Base-by-base conservation (phyloP, 2,329 filamentous ascomycete species). In the Coleophoma eucalyptorum region DNA sequence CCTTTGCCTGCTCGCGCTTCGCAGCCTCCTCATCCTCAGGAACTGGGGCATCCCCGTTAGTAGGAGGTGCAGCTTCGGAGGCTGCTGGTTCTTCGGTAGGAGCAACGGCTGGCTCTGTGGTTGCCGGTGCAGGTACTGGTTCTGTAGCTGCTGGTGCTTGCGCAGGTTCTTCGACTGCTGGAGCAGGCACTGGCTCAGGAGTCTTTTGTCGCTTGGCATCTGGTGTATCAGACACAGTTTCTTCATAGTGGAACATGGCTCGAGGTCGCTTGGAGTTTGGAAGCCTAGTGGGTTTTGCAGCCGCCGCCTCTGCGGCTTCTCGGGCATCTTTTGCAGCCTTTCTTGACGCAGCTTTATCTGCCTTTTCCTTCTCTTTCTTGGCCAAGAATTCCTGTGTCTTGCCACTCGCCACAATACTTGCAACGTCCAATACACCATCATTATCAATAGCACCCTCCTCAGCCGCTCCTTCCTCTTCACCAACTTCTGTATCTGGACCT, bases 351-450 rank as follows among this genome's bases (percentile, higher is more conserved):
- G 77, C 76, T 67, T 82, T 86, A 53, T 87, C 84, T 5, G 77
- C 76, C 75, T 89, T 92, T 63, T 92, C 87, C 65, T 84, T 87
- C 64, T 93, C 89, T 66, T 89, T 90, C 70, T 89, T 89, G 10
- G 88, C 89, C 5, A 94, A 72, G 60, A 91, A 93, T 61, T 94
- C 89, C 59, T 84, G 83, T 59, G 90, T 90, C 67, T 90, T 88
- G 32, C 89, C 89, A 59, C 84, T 87, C 1, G 87, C 87, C 34
- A 94, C 89, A 57, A 94, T 92, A 58, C 80, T 87, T n/a, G 89
- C 90, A 43, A 94, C 88, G 59, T 94, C 88, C 3, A 94, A 74
- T 8, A 92, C 87, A 20, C 89, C 89, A 51, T 93, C 89, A 1
- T 84, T 80, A 2, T 77, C 74, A 4, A 71, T 69, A 8, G 65